Conservation (phyloP, 2,329 filamentous ascomycete genomes). For the Xylaria sp. region DNA sequence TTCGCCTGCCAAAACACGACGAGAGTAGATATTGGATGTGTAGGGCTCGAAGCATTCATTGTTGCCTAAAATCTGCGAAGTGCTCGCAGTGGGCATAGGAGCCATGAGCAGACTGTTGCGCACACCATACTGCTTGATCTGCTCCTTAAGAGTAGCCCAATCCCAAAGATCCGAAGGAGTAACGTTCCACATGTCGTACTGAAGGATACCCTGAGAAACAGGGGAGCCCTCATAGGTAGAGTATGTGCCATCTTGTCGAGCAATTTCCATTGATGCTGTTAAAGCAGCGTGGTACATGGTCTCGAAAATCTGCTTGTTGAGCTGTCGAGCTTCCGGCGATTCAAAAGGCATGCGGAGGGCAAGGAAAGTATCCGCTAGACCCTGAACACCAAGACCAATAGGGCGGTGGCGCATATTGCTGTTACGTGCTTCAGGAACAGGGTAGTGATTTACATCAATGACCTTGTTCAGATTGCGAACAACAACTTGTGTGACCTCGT, state of each 20-base stretch:
- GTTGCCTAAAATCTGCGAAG: conserved; percentile 97
- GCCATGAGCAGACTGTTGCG: conserved; percentile 96
- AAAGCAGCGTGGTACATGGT: conserved; percentile 98
- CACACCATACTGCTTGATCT: conserved; percentile 92
- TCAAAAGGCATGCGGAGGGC: conserved; percentile 97
- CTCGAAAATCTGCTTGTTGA: conserved; percentile 99
- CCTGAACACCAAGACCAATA: conserved; percentile 95
- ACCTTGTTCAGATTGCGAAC: conserved; percentile 97
- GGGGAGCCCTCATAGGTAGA: conserved; percentile 92
- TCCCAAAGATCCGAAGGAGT: conserved; percentile 96
- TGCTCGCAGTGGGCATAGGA: conserved; percentile 97
- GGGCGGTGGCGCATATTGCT: conserved; percentile 98
- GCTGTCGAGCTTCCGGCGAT: conserved; percentile 88
- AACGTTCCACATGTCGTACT: conserved; percentile 99
- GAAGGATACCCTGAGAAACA: conserved; percentile 92
- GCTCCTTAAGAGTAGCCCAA: conserved; percentile 86
- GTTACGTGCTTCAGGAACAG: conserved; percentile 90
- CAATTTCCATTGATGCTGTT: conserved; percentile 87
- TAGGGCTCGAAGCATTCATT: conserved; percentile 99
- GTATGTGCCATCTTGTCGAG: conserved; percentile 85
- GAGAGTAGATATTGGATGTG: conserved; percentile 99
- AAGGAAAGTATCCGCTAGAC: conserved; percentile 97
- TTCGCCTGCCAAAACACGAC: conserved; percentile 95
- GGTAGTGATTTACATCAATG: conserved; percentile 98
- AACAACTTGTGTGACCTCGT: conserved; percentile 92